Percentiles rank a stretch among this genome's conserved stretches.
phyloP scores from a whole-genome alignment of 2,329 filamentous ascomycete genomes.

The Aspergillus chevalieri region DNA sequence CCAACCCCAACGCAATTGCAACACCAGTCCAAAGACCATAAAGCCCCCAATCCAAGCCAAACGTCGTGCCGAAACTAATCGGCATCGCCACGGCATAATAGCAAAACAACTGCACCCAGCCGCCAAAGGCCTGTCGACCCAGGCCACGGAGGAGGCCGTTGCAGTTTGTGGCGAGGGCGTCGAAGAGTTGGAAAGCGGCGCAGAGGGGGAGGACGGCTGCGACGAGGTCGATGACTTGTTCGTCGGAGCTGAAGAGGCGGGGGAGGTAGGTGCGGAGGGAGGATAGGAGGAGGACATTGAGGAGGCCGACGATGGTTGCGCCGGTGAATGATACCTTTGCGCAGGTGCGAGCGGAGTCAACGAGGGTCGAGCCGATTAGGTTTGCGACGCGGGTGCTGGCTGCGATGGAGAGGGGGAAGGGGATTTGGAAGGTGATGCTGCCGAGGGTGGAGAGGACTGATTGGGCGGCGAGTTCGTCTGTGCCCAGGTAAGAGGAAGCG shows the following conservation, averaged over 20 bases:
- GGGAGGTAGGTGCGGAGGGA: slow-evolving; percentile 68
- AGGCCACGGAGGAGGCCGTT: slow-evolving; percentile 83
- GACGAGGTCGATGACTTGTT: slow-evolving; percentile 62
- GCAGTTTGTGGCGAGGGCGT: slow-evolving; percentile 70
- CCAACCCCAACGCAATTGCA: slow-evolving; percentile 61
- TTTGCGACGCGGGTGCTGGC: slow-evolving; percentile 85
- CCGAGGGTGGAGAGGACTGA: slow-evolving; percentile 74
- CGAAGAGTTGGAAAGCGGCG: slow-evolving; percentile 84
- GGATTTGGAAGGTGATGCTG: slow-evolving; percentile 79
- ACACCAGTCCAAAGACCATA: slow-evolving; percentile 77
- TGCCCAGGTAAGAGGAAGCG: slow-evolving; percentile 71
- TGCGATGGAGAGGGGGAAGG: slow-evolving; percentile 85
- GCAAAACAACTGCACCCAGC: slow-evolving; percentile 76
- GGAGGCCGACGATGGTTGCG: slow-evolving; percentile 64
- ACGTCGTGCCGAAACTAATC: slow-evolving; percentile 70
- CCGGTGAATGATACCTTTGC: slow-evolving; percentile 69
- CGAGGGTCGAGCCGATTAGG: slow-evolving; percentile 78
- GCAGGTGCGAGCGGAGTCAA: slow-evolving; percentile 71
- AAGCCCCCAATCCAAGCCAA: slow-evolving; percentile 70
- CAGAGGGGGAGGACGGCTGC: slow-evolving; percentile 69
- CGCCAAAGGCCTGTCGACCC: slow-evolving; percentile 81
- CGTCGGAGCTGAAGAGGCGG: slow-evolving; percentile 68
- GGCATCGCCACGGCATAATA: slow-evolving; percentile 87
- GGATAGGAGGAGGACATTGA: slow-evolving; percentile 68
- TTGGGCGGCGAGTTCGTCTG: slow-evolving; percentile 77